Conservation (phyloP, 306 rosid genomes). For the Glycine soja region DNA sequence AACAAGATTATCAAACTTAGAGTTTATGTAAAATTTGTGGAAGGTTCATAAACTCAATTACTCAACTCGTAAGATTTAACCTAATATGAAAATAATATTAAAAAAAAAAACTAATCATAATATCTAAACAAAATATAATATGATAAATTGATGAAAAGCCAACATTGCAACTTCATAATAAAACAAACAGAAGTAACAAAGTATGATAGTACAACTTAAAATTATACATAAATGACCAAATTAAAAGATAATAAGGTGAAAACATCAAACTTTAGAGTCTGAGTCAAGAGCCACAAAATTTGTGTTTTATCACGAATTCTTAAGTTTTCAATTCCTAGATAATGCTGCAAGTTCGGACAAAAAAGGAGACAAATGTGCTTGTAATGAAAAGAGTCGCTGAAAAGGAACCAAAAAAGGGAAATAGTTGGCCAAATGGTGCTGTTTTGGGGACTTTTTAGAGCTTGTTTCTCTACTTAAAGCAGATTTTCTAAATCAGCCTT, state of each 20-base stretch:
- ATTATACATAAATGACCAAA: not conserved
- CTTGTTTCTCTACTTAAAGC: not conserved
- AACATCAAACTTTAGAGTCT: not conserved
- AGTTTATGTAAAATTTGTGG: not conserved
- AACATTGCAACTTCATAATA: not conserved
- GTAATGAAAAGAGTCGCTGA: not conserved
- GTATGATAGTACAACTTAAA: not conserved
- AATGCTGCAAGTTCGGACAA: not conserved
- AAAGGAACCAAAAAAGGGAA: not conserved
- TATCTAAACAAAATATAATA: not conserved
- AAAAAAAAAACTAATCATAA: not conserved
- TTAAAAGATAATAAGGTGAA: not conserved
- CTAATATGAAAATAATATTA: not conserved
- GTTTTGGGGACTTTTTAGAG: not conserved
- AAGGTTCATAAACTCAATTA: not conserved
- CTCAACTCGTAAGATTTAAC: not conserved
- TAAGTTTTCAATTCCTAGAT: not conserved
- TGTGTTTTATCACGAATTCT: not conserved
- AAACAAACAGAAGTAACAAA: not conserved
- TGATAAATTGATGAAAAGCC: not conserved
- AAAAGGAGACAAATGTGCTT: not conserved
- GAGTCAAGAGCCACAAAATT: not conserved
- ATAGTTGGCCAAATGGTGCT: not conserved
- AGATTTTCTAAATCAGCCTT: not conserved
- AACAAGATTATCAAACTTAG: not conserved